phyloP scores from a whole-genome alignment of 2,329 filamentous ascomycete species.

The Aureobasidium mangrovei region DNA sequence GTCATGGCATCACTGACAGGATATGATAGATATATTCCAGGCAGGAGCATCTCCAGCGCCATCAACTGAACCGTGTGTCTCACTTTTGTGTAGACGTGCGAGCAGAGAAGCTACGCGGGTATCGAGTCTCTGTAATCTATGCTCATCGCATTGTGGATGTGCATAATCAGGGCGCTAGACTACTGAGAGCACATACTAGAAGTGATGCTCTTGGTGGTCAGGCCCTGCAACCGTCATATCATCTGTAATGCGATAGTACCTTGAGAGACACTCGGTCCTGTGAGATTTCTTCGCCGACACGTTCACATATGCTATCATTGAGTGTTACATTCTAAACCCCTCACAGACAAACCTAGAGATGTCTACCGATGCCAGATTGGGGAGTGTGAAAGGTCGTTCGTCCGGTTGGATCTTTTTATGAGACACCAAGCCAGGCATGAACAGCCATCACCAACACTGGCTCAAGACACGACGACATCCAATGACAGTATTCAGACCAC shows the following conservation, averaged over 20 bases:
- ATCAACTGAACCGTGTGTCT: conserved; percentile 76
- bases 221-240: no score
- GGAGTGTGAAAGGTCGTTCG: conserved; percentile 83
- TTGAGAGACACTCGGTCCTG: no score
- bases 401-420: conserved; percentile 80
- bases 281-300: no score
- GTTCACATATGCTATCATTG: neutral
- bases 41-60: conserved; percentile 86
- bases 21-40: conserved; percentile 68
- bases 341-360: conserved; percentile 75
- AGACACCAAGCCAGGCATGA: conserved; percentile 39
- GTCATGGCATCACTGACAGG: no score
- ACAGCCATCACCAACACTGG: conserved; percentile 46
- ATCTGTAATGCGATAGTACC: no score
- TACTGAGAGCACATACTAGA: no score
- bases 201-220: no score
- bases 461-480: neutral
- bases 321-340: conserved; percentile 13
- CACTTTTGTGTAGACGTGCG: neutral
- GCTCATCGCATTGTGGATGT: no score
- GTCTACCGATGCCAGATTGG: conserved; percentile 86
- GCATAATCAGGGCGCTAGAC: no score
- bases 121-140: no score
- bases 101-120: no score
- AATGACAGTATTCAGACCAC: no score